Conservation (phyloP, 768 basidiomycete species). For the Auricularia cornea region DNA sequence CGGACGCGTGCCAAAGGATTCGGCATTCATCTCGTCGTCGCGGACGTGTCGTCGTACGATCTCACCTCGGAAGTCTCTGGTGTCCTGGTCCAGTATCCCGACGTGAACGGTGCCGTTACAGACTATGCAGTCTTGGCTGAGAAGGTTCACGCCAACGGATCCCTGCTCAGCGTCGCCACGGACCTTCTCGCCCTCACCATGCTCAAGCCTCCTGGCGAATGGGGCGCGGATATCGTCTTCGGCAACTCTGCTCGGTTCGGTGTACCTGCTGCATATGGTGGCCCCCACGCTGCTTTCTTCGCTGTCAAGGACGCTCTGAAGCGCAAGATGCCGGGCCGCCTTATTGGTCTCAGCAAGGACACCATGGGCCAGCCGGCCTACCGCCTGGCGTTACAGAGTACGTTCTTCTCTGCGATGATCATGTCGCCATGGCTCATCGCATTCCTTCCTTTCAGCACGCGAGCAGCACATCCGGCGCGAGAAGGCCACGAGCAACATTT, state of each 20-base stretch:
- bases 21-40: conserved; percentile 72
- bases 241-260: conserved; percentile 97
- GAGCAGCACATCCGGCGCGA: conserved; percentile 97
- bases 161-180: conserved; percentile 79
- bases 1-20: conserved; percentile 89
- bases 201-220: conserved; percentile 94
- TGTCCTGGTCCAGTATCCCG: conserved; percentile 88
- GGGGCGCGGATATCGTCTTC: conserved; percentile 93
- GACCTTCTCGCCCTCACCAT: conserved; percentile 89
- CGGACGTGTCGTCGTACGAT: conserved; percentile 49
- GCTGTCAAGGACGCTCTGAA: conserved; percentile 87
- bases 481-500: conserved; percentile 97
- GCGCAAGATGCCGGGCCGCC: conserved; percentile 96
- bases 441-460: conserved; percentile 48
- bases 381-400: conserved; percentile 89
- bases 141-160: conserved; percentile 63
- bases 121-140: conserved; percentile 62
- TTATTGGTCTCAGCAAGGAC: conserved; percentile 88
- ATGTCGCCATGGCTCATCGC: neutral
- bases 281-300: conserved; percentile 97
- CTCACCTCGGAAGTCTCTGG: conserved; percentile 67
- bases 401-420: too few relatives aligned
- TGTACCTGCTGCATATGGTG: conserved; percentile 94
- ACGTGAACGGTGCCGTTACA: conserved; percentile 74
- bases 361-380: conserved; percentile 80